Base-by-base conservation (phyloP, 2,329 filamentous ascomycete genomes). In the Venturia carpophila region DNA sequence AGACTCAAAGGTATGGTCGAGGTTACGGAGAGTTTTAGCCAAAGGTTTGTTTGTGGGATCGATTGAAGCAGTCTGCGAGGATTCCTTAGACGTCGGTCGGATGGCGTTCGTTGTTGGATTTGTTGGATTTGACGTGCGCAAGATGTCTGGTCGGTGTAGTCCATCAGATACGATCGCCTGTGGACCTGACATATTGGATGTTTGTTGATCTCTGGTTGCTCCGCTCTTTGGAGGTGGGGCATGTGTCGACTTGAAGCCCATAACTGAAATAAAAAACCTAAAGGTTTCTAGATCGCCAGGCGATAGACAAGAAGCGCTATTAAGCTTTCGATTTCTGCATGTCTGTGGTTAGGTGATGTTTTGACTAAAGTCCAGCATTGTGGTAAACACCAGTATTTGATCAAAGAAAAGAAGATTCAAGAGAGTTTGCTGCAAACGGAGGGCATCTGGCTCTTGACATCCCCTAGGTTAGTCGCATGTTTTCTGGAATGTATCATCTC, bases 391-490 rank as follows among this genome's bases (percentile, higher is more conserved):
- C n/a, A 49, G 13, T 15, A 17, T 15, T 27, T 9, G 13, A 17
- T 17, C 11, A 52, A 27, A 52, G 47, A 27, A 27, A 15, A 15
- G 10, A 27, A 27, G 47, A 15, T 1, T 10, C 21, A 52, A 10
- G 47, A 52, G 2, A 17, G 47, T 52, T 52, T 52, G 47, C 47
- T 52, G 47, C 47, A 27, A 52, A 52, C 47, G 15, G 47, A 52
- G 13, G 21, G 9, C 47, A 52, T 52, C 13, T 27, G 47, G 21
- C 10, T 30, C 10, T 17, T 52, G 21, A 15, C 13, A 27, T 13
- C 17, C 13, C 47, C 47, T 52, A 21, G 47, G 47, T 27, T 52
- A 27, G 47, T 21, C 27, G 47, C 47, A 52, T 52, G 45, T 21
- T 52, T 4, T 27, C 21, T 52, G 21, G 47, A 27, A 52, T 52